Conservation (phyloP, 768 basidiomycete genomes). For the Favolaschia claudopus region DNA sequence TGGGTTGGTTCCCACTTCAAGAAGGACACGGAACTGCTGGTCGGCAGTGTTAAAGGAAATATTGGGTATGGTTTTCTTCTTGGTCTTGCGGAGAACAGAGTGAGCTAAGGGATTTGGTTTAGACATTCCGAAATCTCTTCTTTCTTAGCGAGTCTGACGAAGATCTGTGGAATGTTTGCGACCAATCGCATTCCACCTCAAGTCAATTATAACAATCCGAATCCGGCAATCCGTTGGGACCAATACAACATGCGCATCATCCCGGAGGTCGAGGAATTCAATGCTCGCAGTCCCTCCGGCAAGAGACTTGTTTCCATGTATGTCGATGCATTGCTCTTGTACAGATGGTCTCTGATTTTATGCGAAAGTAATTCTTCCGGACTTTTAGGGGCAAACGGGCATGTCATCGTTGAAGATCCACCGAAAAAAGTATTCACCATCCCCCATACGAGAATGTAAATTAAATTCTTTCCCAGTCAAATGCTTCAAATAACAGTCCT, state of each 20-base stretch:
- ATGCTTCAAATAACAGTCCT: too few relatives aligned
- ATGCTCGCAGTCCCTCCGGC: too few relatives aligned
- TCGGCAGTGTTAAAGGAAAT: constrained; percentile 57
- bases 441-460: too few relatives aligned
- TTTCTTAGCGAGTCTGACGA: constrained; percentile 52
- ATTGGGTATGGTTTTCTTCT: too few relatives aligned
- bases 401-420: constrained; percentile 46
- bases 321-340: too few relatives aligned
- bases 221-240: constrained; percentile 49
- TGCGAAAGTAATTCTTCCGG: too few relatives aligned
- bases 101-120: too few relatives aligned
- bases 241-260: constrained; percentile 45
- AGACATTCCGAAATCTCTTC: constrained; percentile 50
- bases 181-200: constrained; percentile 46
- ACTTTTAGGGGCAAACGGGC: constrained; percentile 53
- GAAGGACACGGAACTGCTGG: constrained; percentile 38
- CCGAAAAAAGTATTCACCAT: constrained; percentile 30
- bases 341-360: too few relatives aligned
- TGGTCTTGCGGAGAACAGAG: too few relatives aligned
- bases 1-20: constrained; percentile 50
- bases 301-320: too few relatives aligned
- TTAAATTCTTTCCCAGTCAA: too few relatives aligned
- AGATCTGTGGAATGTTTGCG: constrained; percentile 48
- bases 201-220: constrained; percentile 42
- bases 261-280: too few relatives aligned